Percentiles rank a stretch among this genome's conserved stretches.
phyloP scores from a whole-genome alignment of 2,329 filamentous ascomycete genomes.

The Sporothrix pallida region DNA sequence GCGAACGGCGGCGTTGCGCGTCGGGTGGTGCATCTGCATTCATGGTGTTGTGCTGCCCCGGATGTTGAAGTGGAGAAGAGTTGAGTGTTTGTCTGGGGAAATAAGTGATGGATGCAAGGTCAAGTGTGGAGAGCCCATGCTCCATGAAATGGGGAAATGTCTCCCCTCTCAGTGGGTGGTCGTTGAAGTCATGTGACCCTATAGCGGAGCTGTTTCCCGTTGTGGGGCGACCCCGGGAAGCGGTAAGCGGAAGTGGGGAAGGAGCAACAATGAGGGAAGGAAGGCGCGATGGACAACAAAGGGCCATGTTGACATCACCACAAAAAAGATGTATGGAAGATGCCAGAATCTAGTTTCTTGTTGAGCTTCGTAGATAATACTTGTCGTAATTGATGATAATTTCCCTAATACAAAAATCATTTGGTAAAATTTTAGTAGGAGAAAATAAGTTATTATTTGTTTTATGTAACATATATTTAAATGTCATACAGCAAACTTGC shows the following conservation, averaged over 20 bases:
- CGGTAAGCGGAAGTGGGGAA: not conserved
- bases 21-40: constrained; percentile 13
- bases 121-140: not conserved
- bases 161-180: not conserved
- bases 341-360: too few relatives aligned
- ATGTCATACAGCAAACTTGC: too few relatives aligned
- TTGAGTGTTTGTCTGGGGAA: constrained; percentile 6
- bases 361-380: too few relatives aligned
- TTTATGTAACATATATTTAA: too few relatives aligned
- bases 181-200: not conserved
- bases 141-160: not conserved
- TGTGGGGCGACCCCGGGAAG: not conserved
- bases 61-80: constrained; percentile 11
- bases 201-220: not conserved
- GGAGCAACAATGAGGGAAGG: not conserved
- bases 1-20: constrained; percentile 23
- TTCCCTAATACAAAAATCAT: too few relatives aligned
- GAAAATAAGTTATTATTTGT: too few relatives aligned
- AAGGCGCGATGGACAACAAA: not conserved
- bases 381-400: too few relatives aligned
- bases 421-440: too few relatives aligned
- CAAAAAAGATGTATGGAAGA: too few relatives aligned
- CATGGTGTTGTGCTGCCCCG: constrained; percentile 12
- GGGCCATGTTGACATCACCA: not conserved
- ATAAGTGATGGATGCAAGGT: constrained; percentile 20